Evolutionary conservation across 257 asterid species (phyloP).

Genomic region (Oldenlandia corymbosa): DNA sequence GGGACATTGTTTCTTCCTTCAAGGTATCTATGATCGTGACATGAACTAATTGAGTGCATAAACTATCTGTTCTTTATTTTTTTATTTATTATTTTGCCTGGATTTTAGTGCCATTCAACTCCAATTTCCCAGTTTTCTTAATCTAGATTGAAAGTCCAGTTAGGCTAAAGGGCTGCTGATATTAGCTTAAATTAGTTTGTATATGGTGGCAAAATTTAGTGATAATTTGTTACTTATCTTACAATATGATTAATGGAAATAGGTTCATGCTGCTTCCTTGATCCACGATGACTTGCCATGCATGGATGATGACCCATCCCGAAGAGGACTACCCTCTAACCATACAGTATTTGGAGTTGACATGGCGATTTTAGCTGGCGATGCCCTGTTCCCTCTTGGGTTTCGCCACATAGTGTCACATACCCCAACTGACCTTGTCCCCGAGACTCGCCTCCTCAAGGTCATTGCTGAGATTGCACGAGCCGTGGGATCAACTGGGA

Average conservation of each 20-base stretch:
- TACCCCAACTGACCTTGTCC: slow-evolving; percentile 73
- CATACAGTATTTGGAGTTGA: slow-evolving; percentile 84
- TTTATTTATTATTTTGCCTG: neutral
- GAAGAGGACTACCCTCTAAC: slow-evolving; percentile 85
- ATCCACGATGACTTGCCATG: slow-evolving; percentile 95
- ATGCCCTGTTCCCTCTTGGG: slow-evolving; percentile 91
- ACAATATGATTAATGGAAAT: slow-evolving; percentile 3
- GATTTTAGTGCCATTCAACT: neutral
- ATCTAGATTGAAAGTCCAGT: too few species aligned
- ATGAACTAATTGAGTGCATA: neutral
- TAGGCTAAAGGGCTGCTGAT: too few species aligned
- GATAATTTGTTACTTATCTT: neutral
- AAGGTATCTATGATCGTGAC: neutral
- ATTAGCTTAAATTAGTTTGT: neutral
- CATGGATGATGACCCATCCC: slow-evolving; percentile 94
- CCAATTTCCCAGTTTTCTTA: neutral
- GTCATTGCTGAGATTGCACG: slow-evolving; percentile 88
- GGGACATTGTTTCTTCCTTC: neutral
- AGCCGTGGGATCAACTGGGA: slow-evolving; percentile 96
- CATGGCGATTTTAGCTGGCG: slow-evolving; percentile 96
- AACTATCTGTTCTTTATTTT: neutral
- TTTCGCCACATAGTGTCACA: slow-evolving; percentile 86
- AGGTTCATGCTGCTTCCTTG: slow-evolving; percentile 95
- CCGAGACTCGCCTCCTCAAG: slow-evolving; percentile 54
- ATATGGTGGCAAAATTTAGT: neutral